Evolutionary conservation across 2,329 filamentous ascomycete genomes (phyloP).

Genomic region (Fusarium humuli): DNA sequence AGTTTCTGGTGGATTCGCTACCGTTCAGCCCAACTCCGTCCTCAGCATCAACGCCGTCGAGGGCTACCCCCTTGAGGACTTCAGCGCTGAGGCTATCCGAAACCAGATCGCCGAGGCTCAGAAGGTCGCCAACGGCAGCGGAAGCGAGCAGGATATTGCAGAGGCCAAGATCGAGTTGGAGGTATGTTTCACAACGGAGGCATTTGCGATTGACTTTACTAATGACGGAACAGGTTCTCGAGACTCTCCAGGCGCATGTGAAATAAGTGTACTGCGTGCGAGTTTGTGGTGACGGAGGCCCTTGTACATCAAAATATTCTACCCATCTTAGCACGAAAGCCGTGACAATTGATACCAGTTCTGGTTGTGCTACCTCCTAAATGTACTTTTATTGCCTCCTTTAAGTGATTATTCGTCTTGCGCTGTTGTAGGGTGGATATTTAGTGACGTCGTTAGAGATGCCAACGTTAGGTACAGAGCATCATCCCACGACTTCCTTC

Average conservation of each 20-base stretch:
- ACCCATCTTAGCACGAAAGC: slow-evolving; percentile 51
- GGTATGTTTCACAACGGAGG: slow-evolving; percentile 63
- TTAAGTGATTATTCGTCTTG: slow-evolving; percentile 38
- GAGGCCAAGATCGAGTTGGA: slow-evolving; percentile 99
- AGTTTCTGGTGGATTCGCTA: slow-evolving; percentile 98
- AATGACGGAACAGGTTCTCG: slow-evolving; percentile 73
- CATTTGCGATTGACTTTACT: slow-evolving; percentile 46
- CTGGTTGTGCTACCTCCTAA: slow-evolving; percentile 46
- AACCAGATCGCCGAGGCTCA: slow-evolving; percentile 94
- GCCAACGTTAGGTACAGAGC: slow-evolving; percentile 9
- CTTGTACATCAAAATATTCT: slow-evolving; percentile 58
- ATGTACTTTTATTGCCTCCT: slow-evolving; percentile 25
- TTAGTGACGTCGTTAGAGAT: slow-evolving; percentile 26
- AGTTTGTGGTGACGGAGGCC: slow-evolving; percentile 56
- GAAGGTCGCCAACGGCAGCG: slow-evolving; percentile 90
- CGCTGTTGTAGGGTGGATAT: neutral
- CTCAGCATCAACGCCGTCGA: slow-evolving; percentile 99
- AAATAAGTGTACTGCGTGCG: slow-evolving; percentile 75
- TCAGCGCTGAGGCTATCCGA: slow-evolving; percentile 90
- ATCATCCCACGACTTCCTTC: slow-evolving; percentile 20
- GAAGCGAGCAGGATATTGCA: slow-evolving; percentile 96
- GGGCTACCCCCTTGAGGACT: slow-evolving; percentile 93
- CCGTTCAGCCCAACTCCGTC: slow-evolving; percentile 93
- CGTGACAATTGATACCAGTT: slow-evolving; percentile 53
- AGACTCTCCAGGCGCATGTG: slow-evolving; percentile 82